These are phyloP conservation scores for Ormosia emarginata DNA, from an alignment of 306 rosid species.

Conservation along the genomic window DNA sequence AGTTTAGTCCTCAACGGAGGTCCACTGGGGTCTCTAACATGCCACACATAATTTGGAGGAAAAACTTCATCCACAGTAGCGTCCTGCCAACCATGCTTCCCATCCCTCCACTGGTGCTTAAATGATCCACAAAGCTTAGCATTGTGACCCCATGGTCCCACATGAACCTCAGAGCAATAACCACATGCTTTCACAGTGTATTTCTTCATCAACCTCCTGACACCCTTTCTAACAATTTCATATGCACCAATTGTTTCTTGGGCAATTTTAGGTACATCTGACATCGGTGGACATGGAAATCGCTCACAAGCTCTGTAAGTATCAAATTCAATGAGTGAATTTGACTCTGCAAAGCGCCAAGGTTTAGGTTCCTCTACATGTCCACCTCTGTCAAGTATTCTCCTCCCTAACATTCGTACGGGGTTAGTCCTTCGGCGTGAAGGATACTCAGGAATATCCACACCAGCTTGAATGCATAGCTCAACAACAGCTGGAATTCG, in stretches of 20 bases:
- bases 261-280: conserved; percentile 63
- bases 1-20: conserved; percentile 62
- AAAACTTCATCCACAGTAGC: conserved; percentile 81
- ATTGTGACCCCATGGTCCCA: conserved; percentile 99
- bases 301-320: conserved; percentile 62
- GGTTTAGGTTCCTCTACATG: conserved; percentile 67
- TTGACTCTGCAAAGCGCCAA: conserved; percentile 42
- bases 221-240: conserved; percentile 62
- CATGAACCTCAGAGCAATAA: conserved; percentile 95
- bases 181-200: conserved; percentile 92
- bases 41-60: conserved; percentile 94
- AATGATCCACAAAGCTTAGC: conserved; percentile 92
- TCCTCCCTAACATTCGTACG: conserved; percentile 70
- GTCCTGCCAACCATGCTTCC: conserved; percentile 99
- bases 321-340: conserved; percentile 61
- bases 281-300: conserved; percentile 51
- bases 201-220: conserved; percentile 75
- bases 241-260: conserved; percentile 76
- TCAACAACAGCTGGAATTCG: conserved; percentile 95
- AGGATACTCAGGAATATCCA: conserved; percentile 89
- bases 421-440: conserved; percentile 88
- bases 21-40: conserved; percentile 68
- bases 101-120: conserved; percentile 99
- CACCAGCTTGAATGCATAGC: conserved; percentile 96
- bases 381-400: conserved; percentile 78